Evolutionary conservation across 2,329 filamentous ascomycete genomes (phyloP).

Genomic region (Colletotrichum viniferum): DNA sequence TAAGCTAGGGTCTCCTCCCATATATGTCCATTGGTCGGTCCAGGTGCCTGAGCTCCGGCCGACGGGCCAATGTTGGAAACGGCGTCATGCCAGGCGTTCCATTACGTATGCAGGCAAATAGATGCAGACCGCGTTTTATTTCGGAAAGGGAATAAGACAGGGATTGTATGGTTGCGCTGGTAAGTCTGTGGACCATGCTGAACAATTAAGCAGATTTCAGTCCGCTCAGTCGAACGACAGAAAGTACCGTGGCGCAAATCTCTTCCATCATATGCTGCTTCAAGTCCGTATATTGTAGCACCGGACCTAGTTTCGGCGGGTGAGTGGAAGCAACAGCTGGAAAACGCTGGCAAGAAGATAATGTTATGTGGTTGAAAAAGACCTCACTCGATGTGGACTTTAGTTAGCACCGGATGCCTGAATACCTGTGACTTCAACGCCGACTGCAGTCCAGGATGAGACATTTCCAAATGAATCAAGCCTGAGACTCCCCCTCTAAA

Average conservation of each 20-base stretch:
- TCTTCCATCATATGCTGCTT: neutral
- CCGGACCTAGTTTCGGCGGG: neutral
- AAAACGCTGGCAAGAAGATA: neutral
- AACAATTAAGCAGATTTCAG: too few species aligned
- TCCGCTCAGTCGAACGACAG: too few species aligned
- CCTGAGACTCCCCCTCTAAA: constrained; percentile 36
- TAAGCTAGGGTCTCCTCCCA: too few species aligned
- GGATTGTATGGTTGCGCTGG: too few species aligned
- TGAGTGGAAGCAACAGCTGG: neutral
- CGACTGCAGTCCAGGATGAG: constrained; percentile 36
- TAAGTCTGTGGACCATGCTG: too few species aligned
- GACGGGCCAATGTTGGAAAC: too few species aligned
- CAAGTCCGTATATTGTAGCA: neutral
- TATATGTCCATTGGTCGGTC: too few species aligned
- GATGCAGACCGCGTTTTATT: too few species aligned
- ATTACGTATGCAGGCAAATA: too few species aligned
- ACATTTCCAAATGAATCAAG: constrained; percentile 24
- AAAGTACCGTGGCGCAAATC: neutral
- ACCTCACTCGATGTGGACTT: neutral
- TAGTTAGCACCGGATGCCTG: neutral
- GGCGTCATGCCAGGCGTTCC: too few species aligned
- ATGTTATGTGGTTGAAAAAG: neutral
- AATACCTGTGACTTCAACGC: constrained; percentile 27
- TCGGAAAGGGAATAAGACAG: too few species aligned
- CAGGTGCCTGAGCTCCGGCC: too few species aligned